Evolutionary conservation across 2,329 filamentous ascomycete species (phyloP).

Genomic region (Aspergillus pseudoviridinutans): DNA sequence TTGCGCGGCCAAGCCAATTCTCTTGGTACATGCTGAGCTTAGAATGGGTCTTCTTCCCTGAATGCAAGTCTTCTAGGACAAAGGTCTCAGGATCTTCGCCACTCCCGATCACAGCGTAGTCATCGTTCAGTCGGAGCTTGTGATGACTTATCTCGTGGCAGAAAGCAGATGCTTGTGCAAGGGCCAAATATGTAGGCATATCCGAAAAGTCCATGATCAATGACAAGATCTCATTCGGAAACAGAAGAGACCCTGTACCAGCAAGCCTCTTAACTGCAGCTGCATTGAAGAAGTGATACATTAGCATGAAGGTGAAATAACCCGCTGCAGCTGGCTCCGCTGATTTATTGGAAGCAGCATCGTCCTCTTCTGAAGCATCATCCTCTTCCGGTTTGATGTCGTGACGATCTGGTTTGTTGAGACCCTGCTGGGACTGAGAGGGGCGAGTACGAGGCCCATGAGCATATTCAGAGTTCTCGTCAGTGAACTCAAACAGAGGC

Average conservation of each 20-base stretch:
- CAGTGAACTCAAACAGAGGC: slow-evolving; percentile 10
- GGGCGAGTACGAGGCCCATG: slow-evolving; percentile 6
- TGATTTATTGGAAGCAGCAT: neutral
- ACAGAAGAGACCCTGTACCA: slow-evolving; percentile 1
- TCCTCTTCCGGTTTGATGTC: neutral
- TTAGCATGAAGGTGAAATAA: neutral
- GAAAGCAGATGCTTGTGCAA: slow-evolving; percentile 10
- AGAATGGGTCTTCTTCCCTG: slow-evolving; percentile 3
- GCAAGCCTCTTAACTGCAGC: slow-evolving; percentile 4
- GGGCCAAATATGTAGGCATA: slow-evolving; percentile 8
- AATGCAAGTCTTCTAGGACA: slow-evolving; percentile 9
- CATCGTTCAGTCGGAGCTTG: slow-evolving; percentile 13
- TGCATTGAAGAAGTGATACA: slow-evolving; percentile 12
- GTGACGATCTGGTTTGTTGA: neutral
- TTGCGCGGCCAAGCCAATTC: neutral
- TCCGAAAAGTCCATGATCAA: slow-evolving; percentile 15
- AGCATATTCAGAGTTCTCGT: slow-evolving; percentile 4
- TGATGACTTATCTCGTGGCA: slow-evolving; percentile 6
- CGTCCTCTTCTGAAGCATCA: neutral
- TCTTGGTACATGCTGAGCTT: neutral
- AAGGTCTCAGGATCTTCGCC: neutral
- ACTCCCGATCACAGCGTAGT: slow-evolving; percentile 9
- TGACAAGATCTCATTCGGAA: slow-evolving; percentile 16
- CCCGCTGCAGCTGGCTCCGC: neutral
- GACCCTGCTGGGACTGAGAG: neutral